Evolutionary conservation across 116 monocot genomes (phyloP), one percentile per base, ranked within the genome.

Genomic region (Dioscorea cayenensis): DNA sequence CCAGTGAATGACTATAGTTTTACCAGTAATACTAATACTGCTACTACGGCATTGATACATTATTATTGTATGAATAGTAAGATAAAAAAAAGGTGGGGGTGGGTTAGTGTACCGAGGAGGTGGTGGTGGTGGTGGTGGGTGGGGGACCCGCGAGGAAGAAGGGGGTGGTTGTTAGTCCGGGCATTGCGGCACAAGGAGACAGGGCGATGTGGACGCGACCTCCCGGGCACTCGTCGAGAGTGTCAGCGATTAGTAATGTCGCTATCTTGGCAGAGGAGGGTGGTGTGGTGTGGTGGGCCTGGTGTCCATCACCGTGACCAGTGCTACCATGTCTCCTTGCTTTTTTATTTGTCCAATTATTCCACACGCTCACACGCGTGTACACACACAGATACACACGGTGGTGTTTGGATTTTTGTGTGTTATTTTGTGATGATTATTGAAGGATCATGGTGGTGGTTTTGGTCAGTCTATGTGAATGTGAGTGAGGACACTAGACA

Each of bases 201-300:
- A 62, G 62, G 22, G 62, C 62, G 62, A 62, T 62, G 62, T 21
- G 62, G 62, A 62, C 62, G 62, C 22, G 62, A 62, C 62, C 62
- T 62, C 62, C 62, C 25, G 62, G 62, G 22, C 62, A 62, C 62
- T 22, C 62, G 17, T 62, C 62, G 25, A 20, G 22, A 6, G 20
- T 62, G 62, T 62, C 62, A 62, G 62, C 25, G 62, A 9, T 11
- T 62, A 20, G 62, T 62, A 10, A 22, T 12, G 62, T 62, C 62
- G 12, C 62, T 62, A 9, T 62, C 62, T 27, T 62, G 5, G 23
- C 62, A 62, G n/a, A 11, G 62, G 25, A 25, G 25, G 25, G 25
- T 25, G 25, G 25, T 25, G 25, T 25, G 25, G 25, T 25, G 25
- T 0, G 25, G 62, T 43, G 43, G 43, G 12, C 43, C 43, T 3